Conservation (phyloP, 257 asterid species). For the Fraxinus americana region DNA sequence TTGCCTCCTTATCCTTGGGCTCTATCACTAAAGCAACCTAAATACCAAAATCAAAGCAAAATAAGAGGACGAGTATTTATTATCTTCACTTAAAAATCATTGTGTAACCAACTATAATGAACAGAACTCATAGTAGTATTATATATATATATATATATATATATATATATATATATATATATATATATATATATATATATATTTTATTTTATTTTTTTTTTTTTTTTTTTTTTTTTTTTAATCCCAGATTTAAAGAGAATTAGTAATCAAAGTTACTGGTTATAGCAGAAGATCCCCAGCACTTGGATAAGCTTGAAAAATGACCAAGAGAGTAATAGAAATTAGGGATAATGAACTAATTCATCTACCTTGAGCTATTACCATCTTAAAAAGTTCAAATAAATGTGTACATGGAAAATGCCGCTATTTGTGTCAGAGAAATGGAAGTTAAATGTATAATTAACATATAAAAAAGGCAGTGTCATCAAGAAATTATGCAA, state of each 20-base stretch:
- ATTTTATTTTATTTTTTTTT: no score
- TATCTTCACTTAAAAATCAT: not conserved
- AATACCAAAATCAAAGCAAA: slow-evolving; percentile 24
- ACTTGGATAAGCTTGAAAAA: not conserved
- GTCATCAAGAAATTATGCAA: not conserved
- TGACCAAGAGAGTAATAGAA: not conserved
- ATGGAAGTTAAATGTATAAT: not conserved
- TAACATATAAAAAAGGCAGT: not conserved
- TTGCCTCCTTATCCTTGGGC: slow-evolving; percentile 98
- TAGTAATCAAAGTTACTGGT: not conserved
- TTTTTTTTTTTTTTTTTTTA: not conserved
- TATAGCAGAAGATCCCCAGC: not conserved
- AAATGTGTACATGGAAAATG: not conserved
- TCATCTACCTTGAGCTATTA: not conserved
- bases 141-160: no score
- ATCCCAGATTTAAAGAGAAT: not conserved
- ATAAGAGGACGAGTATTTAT: not conserved
- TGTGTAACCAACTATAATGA: not conserved
- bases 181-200: no score
- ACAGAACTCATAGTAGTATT: not conserved
- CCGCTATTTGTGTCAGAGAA: slow-evolving; percentile 7
- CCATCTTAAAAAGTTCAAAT: not conserved
- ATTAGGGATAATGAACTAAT: not conserved
- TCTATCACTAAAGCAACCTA: slow-evolving; percentile 97
- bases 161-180: no score